Conservation (phyloP, 2,329 filamentous ascomycete genomes). For the Clathrospora elynae region DNA sequence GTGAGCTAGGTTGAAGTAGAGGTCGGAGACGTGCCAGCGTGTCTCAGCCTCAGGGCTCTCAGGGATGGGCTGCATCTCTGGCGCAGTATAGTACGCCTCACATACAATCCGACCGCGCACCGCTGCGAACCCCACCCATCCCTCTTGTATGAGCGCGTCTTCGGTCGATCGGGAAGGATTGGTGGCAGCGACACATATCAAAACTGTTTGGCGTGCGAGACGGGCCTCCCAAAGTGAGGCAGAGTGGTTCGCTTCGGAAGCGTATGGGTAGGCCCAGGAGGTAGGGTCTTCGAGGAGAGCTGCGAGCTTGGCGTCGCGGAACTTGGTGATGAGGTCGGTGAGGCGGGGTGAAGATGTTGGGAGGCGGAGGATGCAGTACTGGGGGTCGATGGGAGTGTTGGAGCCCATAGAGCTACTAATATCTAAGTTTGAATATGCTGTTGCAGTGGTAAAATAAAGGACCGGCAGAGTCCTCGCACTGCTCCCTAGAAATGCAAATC, state of each 20-base stretch:
- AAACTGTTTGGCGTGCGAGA: slow-evolving; percentile 6
- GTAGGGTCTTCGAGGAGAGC: slow-evolving; percentile 25
- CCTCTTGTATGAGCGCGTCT: slow-evolving; percentile 14
- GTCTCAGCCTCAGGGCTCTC: slow-evolving; percentile 16
- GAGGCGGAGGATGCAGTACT: slow-evolving; percentile 21
- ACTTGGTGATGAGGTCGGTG: slow-evolving; percentile 19
- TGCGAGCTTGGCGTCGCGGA: slow-evolving; percentile 20
- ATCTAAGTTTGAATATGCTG: no score
- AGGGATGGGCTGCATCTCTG: slow-evolving; percentile 19
- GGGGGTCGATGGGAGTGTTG: neutral
- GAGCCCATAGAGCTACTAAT: neutral
- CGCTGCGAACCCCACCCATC: slow-evolving; percentile 28
- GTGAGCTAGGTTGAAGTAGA: slow-evolving; percentile 22
- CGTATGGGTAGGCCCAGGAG: slow-evolving; percentile 18
- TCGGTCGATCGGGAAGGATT: neutral
- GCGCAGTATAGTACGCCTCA: slow-evolving; percentile 19
- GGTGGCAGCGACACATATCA: slow-evolving; percentile 11
- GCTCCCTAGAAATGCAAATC: no score
- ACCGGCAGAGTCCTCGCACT: neutral
- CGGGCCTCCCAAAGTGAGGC: slow-evolving; percentile 20
- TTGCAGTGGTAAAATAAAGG: no score
- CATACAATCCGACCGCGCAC: slow-evolving; percentile 21
- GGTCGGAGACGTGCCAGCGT: slow-evolving; percentile 25
- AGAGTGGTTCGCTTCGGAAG: slow-evolving; percentile 16
- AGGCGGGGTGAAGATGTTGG: slow-evolving; percentile 13